Evolutionary conservation across 345 rosid species (phyloP).

Genomic region (Lumnitzera littorea): DNA sequence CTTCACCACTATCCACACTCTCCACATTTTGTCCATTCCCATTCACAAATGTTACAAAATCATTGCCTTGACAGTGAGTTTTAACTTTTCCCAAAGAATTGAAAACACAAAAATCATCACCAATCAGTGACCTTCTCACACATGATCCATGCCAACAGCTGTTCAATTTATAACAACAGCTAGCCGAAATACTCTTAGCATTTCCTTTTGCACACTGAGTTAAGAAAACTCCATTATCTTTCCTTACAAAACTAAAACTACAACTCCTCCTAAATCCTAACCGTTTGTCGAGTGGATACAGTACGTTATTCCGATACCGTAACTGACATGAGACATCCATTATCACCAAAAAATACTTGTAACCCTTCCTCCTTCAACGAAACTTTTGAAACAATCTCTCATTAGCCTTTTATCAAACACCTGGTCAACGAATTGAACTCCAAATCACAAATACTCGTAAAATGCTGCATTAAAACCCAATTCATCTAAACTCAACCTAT

Average conservation of each 20-base stretch:
- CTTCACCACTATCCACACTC: constrained; percentile 27
- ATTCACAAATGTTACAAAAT: constrained; percentile 50
- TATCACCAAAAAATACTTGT: constrained; percentile 1
- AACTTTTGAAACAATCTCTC: too few relatives aligned
- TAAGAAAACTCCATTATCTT: too few relatives aligned
- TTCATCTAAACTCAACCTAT: too few relatives aligned
- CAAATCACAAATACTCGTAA: too few relatives aligned
- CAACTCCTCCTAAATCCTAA: too few relatives aligned
- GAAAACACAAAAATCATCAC: constrained; percentile 17
- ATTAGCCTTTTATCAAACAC: too few relatives aligned
- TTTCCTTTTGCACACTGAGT: constrained; percentile 1
- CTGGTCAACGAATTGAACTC: too few relatives aligned
- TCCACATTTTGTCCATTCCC: constrained; percentile 50
- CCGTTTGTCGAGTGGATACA: too few relatives aligned
- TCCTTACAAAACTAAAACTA: too few relatives aligned
- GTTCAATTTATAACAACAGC: constrained; percentile 21
- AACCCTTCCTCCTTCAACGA: too few relatives aligned
- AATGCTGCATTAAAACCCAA: too few relatives aligned
- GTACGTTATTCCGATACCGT: constrained; percentile 26
- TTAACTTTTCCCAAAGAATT: constrained; percentile 23
- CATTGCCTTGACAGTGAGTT: constrained; percentile 51
- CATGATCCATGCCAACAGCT: constrained; percentile 15
- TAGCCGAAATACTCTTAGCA: constrained; percentile 15
- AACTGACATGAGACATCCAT: constrained; percentile 59
- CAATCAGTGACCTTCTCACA: constrained; percentile 22